Conservation (phyloP, 23 red algal species). For the Pyropia yezoensis region DNA sequence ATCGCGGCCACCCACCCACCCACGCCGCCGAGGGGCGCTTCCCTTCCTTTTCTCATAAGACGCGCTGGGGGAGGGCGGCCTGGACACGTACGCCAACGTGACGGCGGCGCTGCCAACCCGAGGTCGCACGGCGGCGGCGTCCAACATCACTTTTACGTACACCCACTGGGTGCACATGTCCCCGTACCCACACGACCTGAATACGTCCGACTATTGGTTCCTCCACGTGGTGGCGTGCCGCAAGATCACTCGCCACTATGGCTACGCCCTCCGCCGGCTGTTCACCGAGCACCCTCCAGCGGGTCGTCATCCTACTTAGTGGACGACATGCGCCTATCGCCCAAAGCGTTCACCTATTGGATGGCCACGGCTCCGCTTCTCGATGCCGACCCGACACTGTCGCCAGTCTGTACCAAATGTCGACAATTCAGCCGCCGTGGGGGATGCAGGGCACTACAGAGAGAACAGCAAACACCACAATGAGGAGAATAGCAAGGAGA, state of each 20-base stretch:
- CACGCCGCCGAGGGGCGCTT: constrained; percentile 4
- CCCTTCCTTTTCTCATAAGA: constrained; percentile 46
- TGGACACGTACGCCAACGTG: constrained; percentile 2
- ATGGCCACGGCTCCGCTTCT: constrained; percentile 20
- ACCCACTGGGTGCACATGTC: constrained; percentile 21
- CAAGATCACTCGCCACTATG: constrained; percentile 35
- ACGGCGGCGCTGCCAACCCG: not conserved
- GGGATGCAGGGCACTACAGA: too few relatives aligned
- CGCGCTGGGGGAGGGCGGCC: constrained; percentile 24
- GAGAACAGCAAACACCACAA: too few relatives aligned
- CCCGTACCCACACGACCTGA: constrained; percentile 10
- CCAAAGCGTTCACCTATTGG: constrained; percentile 38
- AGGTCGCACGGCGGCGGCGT: not conserved
- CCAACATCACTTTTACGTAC: constrained; percentile 4
- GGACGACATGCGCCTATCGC: constrained; percentile 44
- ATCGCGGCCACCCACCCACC: constrained; percentile 18
- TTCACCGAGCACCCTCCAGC: constrained; percentile 3
- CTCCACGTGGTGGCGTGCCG: constrained; percentile 20
- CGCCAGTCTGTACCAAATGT: too few relatives aligned
- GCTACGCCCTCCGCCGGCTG: constrained; percentile 24
- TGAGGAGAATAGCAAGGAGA: too few relatives aligned
- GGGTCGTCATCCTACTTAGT: constrained; percentile 54
- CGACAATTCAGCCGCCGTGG: too few relatives aligned
- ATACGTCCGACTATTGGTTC: constrained; percentile 7
- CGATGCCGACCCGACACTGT: constrained; percentile 33